phyloP scores from a whole-genome alignment of 1,284 basidiomycete species.

The Leucocoprinus gongylophorus region DNA sequence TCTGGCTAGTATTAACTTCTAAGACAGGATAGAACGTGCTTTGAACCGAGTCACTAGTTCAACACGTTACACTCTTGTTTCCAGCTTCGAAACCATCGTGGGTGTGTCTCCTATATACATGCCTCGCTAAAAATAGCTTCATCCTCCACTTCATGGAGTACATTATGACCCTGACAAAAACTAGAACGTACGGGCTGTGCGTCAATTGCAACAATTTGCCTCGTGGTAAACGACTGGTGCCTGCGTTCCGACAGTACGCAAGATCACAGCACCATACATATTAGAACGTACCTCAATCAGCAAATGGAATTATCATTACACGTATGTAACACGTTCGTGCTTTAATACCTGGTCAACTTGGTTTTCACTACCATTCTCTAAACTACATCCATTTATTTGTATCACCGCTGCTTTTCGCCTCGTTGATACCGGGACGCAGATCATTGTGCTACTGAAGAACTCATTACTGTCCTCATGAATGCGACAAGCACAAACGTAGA shows the following conservation, averaged over 20 bases:
- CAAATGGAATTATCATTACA: slow-evolving; percentile 1
- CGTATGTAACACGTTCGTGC: slow-evolving; percentile 5
- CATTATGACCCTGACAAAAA: background rate
- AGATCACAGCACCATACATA: slow-evolving; percentile 9
- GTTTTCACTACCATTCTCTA: slow-evolving; percentile 7
- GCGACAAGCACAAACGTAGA: slow-evolving; percentile 1
- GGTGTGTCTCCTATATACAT: background rate
- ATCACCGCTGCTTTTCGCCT: background rate
- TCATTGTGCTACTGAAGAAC: background rate
- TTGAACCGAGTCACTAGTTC: background rate
- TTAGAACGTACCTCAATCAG: slow-evolving; percentile 4
- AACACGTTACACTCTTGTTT: slow-evolving; percentile 1
- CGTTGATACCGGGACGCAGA: slow-evolving; percentile 1
- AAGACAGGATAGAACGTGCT: background rate
- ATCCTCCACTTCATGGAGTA: background rate
- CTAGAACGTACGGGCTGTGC: background rate
- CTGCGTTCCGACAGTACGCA: slow-evolving; percentile 1
- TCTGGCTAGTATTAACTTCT: background rate
- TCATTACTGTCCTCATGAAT: slow-evolving; percentile 4
- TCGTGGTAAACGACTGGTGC: slow-evolving; percentile 7
- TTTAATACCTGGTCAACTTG: slow-evolving; percentile 8
- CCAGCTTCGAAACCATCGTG: background rate
- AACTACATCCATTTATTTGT: background rate
- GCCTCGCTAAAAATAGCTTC: background rate
- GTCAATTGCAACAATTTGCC: slow-evolving; percentile 2